Evolutionary conservation across 768 basidiomycete species (phyloP).

Genomic region (Jaapia argillacea): DNA sequence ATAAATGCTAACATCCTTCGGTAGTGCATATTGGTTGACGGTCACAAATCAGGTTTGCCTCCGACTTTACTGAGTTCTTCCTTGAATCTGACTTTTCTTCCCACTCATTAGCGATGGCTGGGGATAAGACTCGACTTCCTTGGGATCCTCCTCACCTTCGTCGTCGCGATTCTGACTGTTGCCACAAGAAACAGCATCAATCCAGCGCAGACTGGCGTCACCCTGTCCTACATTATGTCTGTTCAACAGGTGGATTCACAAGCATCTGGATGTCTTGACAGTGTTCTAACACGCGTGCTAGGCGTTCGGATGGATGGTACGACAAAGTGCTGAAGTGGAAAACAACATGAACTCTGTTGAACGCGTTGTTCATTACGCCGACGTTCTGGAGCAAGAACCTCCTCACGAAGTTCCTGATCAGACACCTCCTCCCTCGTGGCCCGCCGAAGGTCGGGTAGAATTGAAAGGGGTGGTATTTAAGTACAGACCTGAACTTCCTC

Average conservation of each 20-base stretch:
- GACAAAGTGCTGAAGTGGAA: slow-evolving; percentile 78
- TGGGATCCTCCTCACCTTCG: slow-evolving; percentile 60
- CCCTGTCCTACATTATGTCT: slow-evolving; percentile 70
- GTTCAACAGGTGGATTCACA: slow-evolving; percentile 52
- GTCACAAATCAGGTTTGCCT: slow-evolving; percentile 88
- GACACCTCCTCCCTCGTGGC: slow-evolving; percentile 62
- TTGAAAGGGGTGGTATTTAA: slow-evolving; percentile 69
- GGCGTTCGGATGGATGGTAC: slow-evolving; percentile 66
- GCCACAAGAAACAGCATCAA: slow-evolving; percentile 65
- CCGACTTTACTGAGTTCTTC: slow-evolving; percentile 79
- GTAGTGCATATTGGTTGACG: slow-evolving; percentile 78
- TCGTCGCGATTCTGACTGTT: slow-evolving; percentile 73
- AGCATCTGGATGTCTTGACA: slow-evolving; percentile 5
- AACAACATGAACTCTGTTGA: slow-evolving; percentile 93
- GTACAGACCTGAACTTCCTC: slow-evolving; percentile 83
- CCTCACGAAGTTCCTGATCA: slow-evolving; percentile 53
- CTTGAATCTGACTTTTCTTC: slow-evolving; percentile 65
- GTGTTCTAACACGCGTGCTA: slow-evolving; percentile 13
- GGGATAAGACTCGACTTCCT: slow-evolving; percentile 85
- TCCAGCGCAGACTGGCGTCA: slow-evolving; percentile 68
- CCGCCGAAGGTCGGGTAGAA: slow-evolving; percentile 58
- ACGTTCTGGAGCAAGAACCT: slow-evolving; percentile 74
- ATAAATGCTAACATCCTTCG: background rate
- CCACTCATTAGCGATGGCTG: slow-evolving; percentile 79
- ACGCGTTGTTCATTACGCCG: slow-evolving; percentile 75